phyloP scores from a whole-genome alignment of 75 land plant genomes.

The Sequoiadendron giganteum region DNA sequence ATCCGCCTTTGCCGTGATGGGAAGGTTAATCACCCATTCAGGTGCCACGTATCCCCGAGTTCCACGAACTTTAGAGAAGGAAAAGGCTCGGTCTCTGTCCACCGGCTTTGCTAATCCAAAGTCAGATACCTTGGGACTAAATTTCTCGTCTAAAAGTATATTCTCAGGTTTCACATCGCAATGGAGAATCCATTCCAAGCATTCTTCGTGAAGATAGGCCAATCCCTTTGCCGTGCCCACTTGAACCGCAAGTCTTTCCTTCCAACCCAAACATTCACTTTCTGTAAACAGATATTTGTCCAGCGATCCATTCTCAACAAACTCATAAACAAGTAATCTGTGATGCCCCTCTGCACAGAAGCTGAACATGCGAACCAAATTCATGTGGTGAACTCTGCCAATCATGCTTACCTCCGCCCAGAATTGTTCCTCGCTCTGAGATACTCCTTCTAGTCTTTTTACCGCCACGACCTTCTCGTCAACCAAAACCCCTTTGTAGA shows the following conservation, averaged over 20 bases:
- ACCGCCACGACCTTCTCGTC: slow-evolving; percentile 20
- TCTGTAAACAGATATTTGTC: neutral
- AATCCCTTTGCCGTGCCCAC: no score
- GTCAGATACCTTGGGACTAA: no score
- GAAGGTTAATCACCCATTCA: slow-evolving; percentile 22
- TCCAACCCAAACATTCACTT: neutral
- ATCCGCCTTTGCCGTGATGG: neutral
- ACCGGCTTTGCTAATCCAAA: no score
- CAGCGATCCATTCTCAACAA: neutral
- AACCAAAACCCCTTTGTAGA: neutral
- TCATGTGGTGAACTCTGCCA: no score
- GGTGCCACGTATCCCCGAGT: slow-evolving; percentile 32
- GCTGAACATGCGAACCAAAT: no score
- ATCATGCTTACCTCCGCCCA: no score
- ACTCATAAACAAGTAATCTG: neutral
- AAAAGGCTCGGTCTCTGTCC: neutral
- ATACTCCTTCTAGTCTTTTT: slow-evolving; percentile 8
- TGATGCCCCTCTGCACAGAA: no score
- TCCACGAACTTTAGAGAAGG: slow-evolving; percentile 22
- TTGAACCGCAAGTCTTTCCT: no score
- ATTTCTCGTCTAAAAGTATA: no score
- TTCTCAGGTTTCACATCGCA: no score
- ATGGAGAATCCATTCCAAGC: no score
- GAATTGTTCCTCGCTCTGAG: neutral
- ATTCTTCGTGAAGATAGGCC: no score